Conservation (phyloP, 179 eudicot species). For the Pouteria campechiana region DNA sequence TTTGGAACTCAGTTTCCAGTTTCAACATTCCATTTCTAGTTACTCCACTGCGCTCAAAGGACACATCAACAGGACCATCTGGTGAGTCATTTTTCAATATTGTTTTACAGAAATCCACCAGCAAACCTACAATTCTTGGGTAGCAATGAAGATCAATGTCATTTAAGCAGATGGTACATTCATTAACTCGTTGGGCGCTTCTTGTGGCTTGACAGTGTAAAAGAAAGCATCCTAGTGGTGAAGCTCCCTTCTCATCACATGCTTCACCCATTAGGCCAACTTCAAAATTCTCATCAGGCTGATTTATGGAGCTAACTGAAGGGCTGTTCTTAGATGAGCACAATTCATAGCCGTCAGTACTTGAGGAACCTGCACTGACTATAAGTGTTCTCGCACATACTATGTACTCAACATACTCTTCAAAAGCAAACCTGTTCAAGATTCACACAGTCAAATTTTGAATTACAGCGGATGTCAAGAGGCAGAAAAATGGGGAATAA, state of each 20-base stretch:
- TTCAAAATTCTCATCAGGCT: slow-evolving; percentile 6
- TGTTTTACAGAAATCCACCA: slow-evolving; percentile 42
- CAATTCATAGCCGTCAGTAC: slow-evolving; percentile 26
- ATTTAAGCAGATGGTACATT: slow-evolving; percentile 23
- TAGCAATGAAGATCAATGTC: slow-evolving; percentile 68
- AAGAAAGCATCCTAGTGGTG: slow-evolving; percentile 30
- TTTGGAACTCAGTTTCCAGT: slow-evolving; percentile 22
- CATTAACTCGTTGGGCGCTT: slow-evolving; percentile 9
- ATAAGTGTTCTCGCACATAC: slow-evolving; percentile 27
- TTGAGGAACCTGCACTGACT: slow-evolving; percentile 19
- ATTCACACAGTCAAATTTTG: background rate
- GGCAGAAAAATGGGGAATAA: background rate
- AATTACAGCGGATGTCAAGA: too few relatives aligned
- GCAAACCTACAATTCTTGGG: slow-evolving; percentile 42
- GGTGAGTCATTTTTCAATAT: slow-evolving; percentile 13
- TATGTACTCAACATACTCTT: slow-evolving; percentile 28
- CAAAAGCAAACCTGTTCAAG: slow-evolving; percentile 37
- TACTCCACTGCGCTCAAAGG: slow-evolving; percentile 10
- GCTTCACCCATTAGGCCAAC: slow-evolving; percentile 7
- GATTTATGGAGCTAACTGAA: slow-evolving; percentile 4
- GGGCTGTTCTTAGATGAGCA: slow-evolving; percentile 26
- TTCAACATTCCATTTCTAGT: slow-evolving; percentile 12
- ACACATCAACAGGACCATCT: slow-evolving; percentile 11
- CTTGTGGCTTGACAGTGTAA: slow-evolving; percentile 31
- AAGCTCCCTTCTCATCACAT: slow-evolving; percentile 14